A percentile compares a stretch with the other conserved stretches of the same genome.
Evolutionary conservation across 768 basidiomycete genomes (phyloP).

Genomic region (Leccinum barrowsii): DNA sequence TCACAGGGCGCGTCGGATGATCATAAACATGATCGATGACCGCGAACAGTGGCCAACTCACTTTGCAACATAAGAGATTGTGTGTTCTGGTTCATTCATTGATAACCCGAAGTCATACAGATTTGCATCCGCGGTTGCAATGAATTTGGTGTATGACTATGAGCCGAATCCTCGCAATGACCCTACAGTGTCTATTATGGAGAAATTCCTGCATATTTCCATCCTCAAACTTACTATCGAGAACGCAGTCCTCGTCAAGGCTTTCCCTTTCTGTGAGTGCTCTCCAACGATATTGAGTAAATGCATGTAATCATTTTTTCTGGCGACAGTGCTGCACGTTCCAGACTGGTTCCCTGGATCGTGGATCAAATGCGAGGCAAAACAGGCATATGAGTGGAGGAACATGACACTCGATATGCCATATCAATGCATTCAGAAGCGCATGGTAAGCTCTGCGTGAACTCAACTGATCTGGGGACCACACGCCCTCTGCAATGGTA

Average conservation of each 20-base stretch:
- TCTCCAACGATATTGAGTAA: not conserved
- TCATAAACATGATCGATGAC: conserved; percentile 9
- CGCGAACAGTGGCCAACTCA: not conserved
- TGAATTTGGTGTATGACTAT: conserved; percentile 7
- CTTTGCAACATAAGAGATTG: not conserved
- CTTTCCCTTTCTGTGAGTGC: not conserved
- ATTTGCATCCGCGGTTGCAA: conserved; percentile 18
- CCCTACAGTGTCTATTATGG: not conserved
- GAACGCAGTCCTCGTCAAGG: not conserved
- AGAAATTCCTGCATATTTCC: not conserved
- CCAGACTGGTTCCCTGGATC: conserved; percentile 14
- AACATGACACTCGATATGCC: conserved; percentile 1
- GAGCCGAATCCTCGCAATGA: not conserved
- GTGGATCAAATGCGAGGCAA: conserved; percentile 4
- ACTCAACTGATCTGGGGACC: not conserved
- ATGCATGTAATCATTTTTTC: not conserved
- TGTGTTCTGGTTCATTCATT: too few relatives aligned
- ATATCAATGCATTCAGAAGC: not conserved
- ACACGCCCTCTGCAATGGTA: conserved; percentile 1
- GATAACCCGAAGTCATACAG: too few relatives aligned
- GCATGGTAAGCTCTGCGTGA: not conserved
- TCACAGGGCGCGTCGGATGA: conserved; percentile 8
- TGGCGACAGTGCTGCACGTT: conserved; percentile 3
- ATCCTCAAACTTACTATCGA: not conserved
- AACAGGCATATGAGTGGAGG: not conserved